Evolutionary conservation across 1,284 basidiomycete genomes (phyloP).

Genomic region (Cryptococcus maquisensis): DNA sequence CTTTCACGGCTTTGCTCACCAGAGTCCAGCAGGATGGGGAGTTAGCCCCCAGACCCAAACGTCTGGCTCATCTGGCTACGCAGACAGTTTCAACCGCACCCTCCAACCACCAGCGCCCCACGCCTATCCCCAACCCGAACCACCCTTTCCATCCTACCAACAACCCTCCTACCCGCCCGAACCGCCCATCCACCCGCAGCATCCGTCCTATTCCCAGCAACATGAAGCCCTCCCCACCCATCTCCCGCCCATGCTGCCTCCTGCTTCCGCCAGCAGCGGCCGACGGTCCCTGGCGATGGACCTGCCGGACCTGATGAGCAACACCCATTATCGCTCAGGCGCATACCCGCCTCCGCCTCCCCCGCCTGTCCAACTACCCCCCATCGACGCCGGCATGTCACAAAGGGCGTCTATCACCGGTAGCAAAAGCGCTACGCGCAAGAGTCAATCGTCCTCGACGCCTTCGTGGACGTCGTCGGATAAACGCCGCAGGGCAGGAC

Average conservation of each 20-base stretch:
- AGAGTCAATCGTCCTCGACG: not conserved
- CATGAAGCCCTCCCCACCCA: not conserved
- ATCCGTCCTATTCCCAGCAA: not conserved
- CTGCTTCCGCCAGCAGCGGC: not conserved
- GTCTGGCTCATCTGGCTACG: not conserved
- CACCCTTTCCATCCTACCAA: not conserved
- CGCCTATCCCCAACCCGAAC: not conserved
- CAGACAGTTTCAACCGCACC: not conserved
- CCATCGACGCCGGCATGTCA: not conserved
- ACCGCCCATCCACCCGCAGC: not conserved
- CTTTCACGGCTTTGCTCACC: no score
- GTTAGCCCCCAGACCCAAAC: not conserved
- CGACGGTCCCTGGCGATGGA: not conserved
- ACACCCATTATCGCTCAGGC: not conserved
- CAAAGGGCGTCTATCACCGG: not conserved
- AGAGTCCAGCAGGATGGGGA: not conserved
- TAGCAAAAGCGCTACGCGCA: not conserved
- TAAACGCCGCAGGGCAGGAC: not conserved
- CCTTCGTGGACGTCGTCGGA: not conserved
- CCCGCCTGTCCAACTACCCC: not conserved
- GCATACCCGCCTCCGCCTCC: not conserved
- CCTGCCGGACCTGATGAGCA: not conserved
- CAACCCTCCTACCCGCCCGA: not conserved
- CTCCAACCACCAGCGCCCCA: not conserved
- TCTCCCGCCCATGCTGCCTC: not conserved